Evolutionary conservation across 2,329 filamentous ascomycete species (phyloP).

Genomic region (Hypoxylon sp.): DNA sequence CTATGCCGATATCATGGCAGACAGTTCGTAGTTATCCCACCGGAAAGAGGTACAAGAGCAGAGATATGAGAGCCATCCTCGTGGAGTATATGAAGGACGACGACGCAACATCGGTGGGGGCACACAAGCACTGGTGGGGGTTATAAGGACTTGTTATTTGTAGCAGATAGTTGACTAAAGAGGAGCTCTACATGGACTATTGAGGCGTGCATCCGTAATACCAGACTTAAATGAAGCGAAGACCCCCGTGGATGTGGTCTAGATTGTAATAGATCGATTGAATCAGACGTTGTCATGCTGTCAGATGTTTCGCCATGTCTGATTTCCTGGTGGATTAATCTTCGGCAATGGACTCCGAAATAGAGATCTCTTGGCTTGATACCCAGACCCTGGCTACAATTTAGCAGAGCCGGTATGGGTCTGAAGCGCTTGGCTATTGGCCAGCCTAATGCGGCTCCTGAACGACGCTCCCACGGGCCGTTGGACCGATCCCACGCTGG

Average conservation of each 20-base stretch:
- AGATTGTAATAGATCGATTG: slow-evolving; percentile 33
- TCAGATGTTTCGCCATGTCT: slow-evolving; percentile 27
- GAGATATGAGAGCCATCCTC: slow-evolving; percentile 28
- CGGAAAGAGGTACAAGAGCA: slow-evolving; percentile 16
- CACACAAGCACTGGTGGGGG: slow-evolving; percentile 24
- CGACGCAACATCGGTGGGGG: slow-evolving; percentile 30
- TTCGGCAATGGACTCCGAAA: slow-evolving; percentile 48
- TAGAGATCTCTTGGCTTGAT: slow-evolving; percentile 44
- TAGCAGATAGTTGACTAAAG: slow-evolving; percentile 24
- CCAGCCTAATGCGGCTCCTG: slow-evolving; percentile 40
- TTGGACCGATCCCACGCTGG: slow-evolving; percentile 48
- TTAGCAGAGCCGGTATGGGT: slow-evolving; percentile 39
- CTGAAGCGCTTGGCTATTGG: slow-evolving; percentile 38
- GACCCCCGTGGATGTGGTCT: slow-evolving; percentile 32
- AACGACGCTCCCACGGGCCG: slow-evolving; percentile 52
- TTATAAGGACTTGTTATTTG: slow-evolving; percentile 31
- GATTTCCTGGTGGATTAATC: slow-evolving; percentile 36
- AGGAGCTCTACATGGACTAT: slow-evolving; percentile 33
- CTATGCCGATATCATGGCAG: background rate
- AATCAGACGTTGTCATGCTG: slow-evolving; percentile 44
- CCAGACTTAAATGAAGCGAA: slow-evolving; percentile 30
- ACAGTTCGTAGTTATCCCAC: slow-evolving; percentile 17
- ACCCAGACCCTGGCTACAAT: slow-evolving; percentile 38
- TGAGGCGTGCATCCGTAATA: slow-evolving; percentile 32
- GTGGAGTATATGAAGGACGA: slow-evolving; percentile 26